Conservation (phyloP, 768 basidiomycete genomes). For the Megacollybia marginata region DNA sequence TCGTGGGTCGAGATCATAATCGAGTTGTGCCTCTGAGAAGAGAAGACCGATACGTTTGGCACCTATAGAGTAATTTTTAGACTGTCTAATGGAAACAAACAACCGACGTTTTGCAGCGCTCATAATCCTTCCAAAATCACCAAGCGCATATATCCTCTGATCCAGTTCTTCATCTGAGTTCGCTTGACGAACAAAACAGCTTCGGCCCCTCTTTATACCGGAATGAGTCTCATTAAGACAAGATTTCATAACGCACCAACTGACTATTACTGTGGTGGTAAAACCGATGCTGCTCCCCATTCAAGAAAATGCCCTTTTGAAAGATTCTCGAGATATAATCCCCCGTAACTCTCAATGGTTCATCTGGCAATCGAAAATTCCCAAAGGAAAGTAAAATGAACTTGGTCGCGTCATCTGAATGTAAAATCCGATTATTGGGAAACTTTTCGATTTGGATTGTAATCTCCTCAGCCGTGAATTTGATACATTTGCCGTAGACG, state of each 20-base stretch:
- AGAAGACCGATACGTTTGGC: constrained; percentile 64
- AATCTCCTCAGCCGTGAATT: constrained; percentile 42
- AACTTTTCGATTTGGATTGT: constrained; percentile 41
- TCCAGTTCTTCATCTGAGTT: constrained; percentile 50
- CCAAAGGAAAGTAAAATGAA: constrained; percentile 52
- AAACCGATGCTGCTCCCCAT: constrained; percentile 56
- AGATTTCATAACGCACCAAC: constrained; percentile 29
- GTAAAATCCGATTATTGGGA: constrained; percentile 52
- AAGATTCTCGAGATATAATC: constrained; percentile 54
- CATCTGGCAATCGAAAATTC: constrained; percentile 46
- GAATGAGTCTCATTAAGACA: not conserved
- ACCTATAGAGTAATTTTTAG: constrained; percentile 26
- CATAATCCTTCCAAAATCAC: constrained; percentile 55
- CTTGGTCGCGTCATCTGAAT: constrained; percentile 46
- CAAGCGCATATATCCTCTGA: constrained; percentile 44
- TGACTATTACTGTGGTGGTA: constrained; percentile 71
- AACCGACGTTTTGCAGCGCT: constrained; percentile 55
- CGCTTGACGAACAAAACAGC: constrained; percentile 56
- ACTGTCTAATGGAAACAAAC: not conserved
- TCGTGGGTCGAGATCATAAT: constrained; percentile 44
- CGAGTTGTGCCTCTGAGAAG: constrained; percentile 57
- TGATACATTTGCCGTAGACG: constrained; percentile 41
- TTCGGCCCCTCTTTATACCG: constrained; percentile 42
- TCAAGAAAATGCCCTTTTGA: constrained; percentile 48
- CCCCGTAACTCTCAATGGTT: constrained; percentile 34